These are phyloP conservation scores for Phlegmacium glaucopus DNA, from an alignment of 768 basidiomycete species.

Conservation along the genomic window DNA sequence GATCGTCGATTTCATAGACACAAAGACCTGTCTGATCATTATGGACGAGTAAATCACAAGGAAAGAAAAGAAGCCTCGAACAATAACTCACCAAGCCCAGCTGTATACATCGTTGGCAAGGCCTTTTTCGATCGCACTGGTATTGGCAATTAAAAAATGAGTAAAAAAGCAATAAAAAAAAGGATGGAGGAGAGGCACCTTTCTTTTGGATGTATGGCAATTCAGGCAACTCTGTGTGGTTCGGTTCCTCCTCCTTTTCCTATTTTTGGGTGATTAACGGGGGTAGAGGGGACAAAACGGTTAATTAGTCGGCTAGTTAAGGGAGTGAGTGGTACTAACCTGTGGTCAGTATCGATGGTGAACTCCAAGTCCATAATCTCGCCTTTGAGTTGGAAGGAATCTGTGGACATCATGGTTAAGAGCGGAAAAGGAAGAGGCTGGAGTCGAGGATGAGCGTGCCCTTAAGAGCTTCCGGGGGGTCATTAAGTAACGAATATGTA, in stretches of 20 bases:
- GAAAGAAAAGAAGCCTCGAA: slow-evolving; percentile 4
- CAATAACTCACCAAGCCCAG: slow-evolving; percentile 66
- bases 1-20: slow-evolving; percentile 93
- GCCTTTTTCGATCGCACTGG: slow-evolving; percentile 89
- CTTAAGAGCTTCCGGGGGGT: slow-evolving; percentile 54
- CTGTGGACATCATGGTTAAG: slow-evolving; percentile 52
- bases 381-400: slow-evolving; percentile 64
- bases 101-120: slow-evolving; percentile 88
- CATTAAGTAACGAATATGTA: slow-evolving; percentile 61
- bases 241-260: slow-evolving; percentile 86
- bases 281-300: slow-evolving; percentile 41
- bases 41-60: slow-evolving; percentile 8
- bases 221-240: slow-evolving; percentile 87
- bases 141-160: too few species aligned
- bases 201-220: slow-evolving; percentile 93
- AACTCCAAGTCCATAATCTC: slow-evolving; percentile 79
- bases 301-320: slow-evolving; percentile 48
- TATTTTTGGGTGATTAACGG: slow-evolving; percentile 46
- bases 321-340: slow-evolving; percentile 31
- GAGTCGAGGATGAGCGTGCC: slow-evolving; percentile 42
- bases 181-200: too few species aligned
- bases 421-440: slow-evolving; percentile 46
- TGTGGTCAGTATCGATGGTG: slow-evolving; percentile 67
- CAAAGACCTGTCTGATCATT: slow-evolving; percentile 78
- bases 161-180: too few species aligned